A percentile compares a stretch with the other conserved stretches of the same genome.
Conservation (phyloP, 148 eudicot genomes). For the Cornus kousa region DNA sequence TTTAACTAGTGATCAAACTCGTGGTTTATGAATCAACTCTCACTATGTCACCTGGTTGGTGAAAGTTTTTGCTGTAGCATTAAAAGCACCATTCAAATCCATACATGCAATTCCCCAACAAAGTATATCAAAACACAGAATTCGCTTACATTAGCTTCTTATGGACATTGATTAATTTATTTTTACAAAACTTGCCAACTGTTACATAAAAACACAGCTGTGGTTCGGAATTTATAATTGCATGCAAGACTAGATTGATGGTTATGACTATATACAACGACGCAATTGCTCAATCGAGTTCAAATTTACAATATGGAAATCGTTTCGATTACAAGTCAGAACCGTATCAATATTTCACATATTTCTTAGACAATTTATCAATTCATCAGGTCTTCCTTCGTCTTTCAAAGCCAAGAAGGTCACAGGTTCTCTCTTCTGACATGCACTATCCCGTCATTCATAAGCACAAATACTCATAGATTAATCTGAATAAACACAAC, state of each 20-base stretch:
- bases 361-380: background rate
- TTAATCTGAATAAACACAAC: constrained; percentile 1
- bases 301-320: background rate
- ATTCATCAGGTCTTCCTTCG: background rate
- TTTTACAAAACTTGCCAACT: background rate
- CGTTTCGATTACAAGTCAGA: background rate
- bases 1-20: too few relatives aligned
- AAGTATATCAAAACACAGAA: background rate
- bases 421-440: background rate
- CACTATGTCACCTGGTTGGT: too few relatives aligned
- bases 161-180: background rate
- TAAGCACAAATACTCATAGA: background rate
- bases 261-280: background rate
- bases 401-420: too few relatives aligned
- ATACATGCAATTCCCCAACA: background rate
- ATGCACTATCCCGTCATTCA: background rate
- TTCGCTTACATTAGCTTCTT: background rate
- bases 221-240: background rate
- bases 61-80: too few relatives aligned
- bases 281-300: background rate
- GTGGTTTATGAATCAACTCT: background rate
- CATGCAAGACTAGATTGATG: background rate
- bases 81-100: background rate
- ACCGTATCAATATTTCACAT: background rate
- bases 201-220: background rate